Evolutionary conservation across 768 basidiomycete species (phyloP).

Genomic region (Leucocoprinus sp.): DNA sequence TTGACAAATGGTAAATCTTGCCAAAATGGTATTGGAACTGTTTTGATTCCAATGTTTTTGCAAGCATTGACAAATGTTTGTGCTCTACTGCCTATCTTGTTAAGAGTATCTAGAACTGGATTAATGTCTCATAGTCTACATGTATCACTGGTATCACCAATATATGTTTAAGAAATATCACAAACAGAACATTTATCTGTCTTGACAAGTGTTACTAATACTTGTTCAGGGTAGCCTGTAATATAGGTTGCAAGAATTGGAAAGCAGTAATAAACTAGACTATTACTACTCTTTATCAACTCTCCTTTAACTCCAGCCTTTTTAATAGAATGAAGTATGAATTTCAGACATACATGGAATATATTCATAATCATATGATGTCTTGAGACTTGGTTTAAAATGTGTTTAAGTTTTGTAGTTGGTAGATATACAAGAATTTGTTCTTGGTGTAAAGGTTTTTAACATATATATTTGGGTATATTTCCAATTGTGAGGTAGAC

Average conservation of each 20-base stretch:
- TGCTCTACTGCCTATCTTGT: not conserved
- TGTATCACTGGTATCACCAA: not conserved
- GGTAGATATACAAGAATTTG: slow-evolving; percentile 34
- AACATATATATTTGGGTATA: slow-evolving; percentile 30
- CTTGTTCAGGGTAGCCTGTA: slow-evolving; percentile 38
- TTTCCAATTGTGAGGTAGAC: slow-evolving; percentile 43
- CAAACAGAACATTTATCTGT: slow-evolving; percentile 23
- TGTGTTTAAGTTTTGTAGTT: slow-evolving; percentile 23
- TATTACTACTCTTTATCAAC: slow-evolving; percentile 26
- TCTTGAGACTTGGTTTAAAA: slow-evolving; percentile 18
- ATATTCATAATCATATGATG: slow-evolving; percentile 20
- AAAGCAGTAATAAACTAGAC: slow-evolving; percentile 20
- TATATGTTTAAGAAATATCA: too few relatives aligned
- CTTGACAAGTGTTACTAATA: slow-evolving; percentile 24
- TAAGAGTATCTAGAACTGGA: not conserved
- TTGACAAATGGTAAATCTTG: slow-evolving; percentile 27
- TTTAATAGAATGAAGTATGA: slow-evolving; percentile 23
- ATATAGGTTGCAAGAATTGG: slow-evolving; percentile 33
- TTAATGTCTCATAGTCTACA: not conserved
- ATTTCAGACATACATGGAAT: slow-evolving; percentile 28
- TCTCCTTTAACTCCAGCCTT: slow-evolving; percentile 19
- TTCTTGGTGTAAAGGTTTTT: slow-evolving; percentile 26
- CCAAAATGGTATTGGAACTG: slow-evolving; percentile 32
- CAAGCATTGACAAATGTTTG: not conserved
- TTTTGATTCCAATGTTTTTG: slow-evolving; percentile 10